These are phyloP conservation scores for Tarenaya hassleriana DNA, from an alignment of 345 rosid species.

Conservation along the genomic window DNA sequence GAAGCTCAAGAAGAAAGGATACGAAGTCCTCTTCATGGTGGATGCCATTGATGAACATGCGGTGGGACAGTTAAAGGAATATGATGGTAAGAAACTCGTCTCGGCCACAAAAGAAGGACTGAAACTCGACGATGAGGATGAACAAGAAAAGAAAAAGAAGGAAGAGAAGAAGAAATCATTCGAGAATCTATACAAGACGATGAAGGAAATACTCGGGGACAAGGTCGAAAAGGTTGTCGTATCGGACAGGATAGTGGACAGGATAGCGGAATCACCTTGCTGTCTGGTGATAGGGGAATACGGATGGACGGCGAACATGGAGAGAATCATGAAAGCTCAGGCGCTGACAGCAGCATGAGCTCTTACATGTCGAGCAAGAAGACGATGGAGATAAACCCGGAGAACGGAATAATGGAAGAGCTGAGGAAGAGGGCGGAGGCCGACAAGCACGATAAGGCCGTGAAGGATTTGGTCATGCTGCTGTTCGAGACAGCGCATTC, in stretches of 20 bases:
- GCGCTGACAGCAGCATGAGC: conserved; percentile 81
- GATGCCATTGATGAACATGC: conserved; percentile 92
- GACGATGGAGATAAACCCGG: conserved; percentile 85
- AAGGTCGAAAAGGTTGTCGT: too few relatives aligned
- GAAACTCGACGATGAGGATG: conserved; percentile 71
- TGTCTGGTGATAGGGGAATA: conserved; percentile 85
- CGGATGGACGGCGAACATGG: conserved; percentile 88
- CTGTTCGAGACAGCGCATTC: conserved; percentile 88
- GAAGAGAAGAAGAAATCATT: conserved; percentile 71
- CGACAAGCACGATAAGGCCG: conserved; percentile 80
- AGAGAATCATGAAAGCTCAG: too few relatives aligned
- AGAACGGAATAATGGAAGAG: conserved; percentile 76
- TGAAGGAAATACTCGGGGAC: conserved; percentile 80
- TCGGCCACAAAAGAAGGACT: too few relatives aligned
- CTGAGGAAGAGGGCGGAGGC: too few relatives aligned
- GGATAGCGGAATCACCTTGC: conserved; percentile 84
- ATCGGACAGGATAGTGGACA: too few relatives aligned
- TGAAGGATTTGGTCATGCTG: conserved; percentile 66
- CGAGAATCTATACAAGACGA: conserved; percentile 66
- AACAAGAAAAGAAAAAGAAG: conserved; percentile 69
- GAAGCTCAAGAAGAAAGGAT: conserved; percentile 73
- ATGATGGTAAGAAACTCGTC: conserved; percentile 80
- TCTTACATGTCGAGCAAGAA: conserved; percentile 92
- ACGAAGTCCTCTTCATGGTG: conserved; percentile 84
- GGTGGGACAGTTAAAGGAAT: conserved; percentile 69